These are phyloP conservation scores for Aspergillus sp. DNA, from an alignment of 2,329 filamentous ascomycete species.

Conservation along the genomic window DNA sequence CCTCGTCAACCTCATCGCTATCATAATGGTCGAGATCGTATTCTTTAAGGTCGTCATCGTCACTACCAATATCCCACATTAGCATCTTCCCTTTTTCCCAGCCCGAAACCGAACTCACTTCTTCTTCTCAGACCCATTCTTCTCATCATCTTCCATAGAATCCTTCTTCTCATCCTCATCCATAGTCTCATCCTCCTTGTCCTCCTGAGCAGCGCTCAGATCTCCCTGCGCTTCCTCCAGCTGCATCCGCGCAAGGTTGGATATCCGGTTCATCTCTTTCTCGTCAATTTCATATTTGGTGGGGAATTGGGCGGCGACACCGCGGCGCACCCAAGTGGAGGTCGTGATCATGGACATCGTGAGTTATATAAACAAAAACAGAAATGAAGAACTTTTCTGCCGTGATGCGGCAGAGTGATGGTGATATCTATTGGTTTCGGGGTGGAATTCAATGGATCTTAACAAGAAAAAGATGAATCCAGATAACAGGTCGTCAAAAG, in stretches of 20 bases:
- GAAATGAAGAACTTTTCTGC: neutral
- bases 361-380: conserved; percentile 1
- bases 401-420: neutral
- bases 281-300: conserved; percentile 70
- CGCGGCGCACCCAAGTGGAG: conserved; percentile 68
- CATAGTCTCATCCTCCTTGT: conserved; percentile 14
- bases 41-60: conserved; percentile 77
- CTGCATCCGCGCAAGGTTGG: conserved; percentile 66
- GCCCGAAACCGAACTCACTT: neutral
- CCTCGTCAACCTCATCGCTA: conserved; percentile 64
- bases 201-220: conserved; percentile 62
- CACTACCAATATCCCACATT: neutral
- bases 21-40: conserved; percentile 97
- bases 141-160: conserved; percentile 19
- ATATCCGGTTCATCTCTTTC: conserved; percentile 68
- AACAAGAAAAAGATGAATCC: neutral
- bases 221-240: conserved; percentile 89
- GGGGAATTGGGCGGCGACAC: conserved; percentile 69
- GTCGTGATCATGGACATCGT: conserved; percentile 65
- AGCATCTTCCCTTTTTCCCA: neutral
- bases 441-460: neutral
- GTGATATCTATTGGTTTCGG: neutral
- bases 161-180: conserved; percentile 35
- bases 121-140: conserved; percentile 18
- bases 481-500: neutral